Evolutionary conservation across 2,329 filamentous ascomycete genomes (phyloP).

Genomic region (Ophiostoma novo-ulmi): DNA sequence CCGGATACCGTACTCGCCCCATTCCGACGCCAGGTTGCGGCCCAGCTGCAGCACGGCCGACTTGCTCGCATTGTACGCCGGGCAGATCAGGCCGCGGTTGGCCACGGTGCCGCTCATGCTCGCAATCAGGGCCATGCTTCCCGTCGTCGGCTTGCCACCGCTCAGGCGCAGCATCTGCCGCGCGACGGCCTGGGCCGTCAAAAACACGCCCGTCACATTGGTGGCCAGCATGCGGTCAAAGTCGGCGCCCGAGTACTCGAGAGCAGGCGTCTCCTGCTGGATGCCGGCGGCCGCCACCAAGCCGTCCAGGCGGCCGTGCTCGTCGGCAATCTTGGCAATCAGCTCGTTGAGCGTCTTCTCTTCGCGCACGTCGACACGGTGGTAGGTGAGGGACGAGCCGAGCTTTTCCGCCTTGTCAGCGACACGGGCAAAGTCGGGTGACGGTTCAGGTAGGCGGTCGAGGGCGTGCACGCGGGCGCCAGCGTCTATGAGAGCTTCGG

Average conservation of each 20-base stretch:
- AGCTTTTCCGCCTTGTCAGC: slow-evolving; percentile 61
- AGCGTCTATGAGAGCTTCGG: slow-evolving; percentile 73
- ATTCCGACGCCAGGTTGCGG: slow-evolving; percentile 66
- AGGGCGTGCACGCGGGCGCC: slow-evolving; percentile 65
- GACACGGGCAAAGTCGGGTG: slow-evolving; percentile 56
- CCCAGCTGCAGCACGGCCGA: slow-evolving; percentile 67
- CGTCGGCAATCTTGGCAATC: slow-evolving; percentile 62
- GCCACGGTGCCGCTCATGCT: slow-evolving; percentile 65
- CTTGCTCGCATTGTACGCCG: slow-evolving; percentile 74
- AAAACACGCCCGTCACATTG: slow-evolving; percentile 79
- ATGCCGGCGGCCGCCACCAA: slow-evolving; percentile 66
- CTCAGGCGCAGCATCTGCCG: slow-evolving; percentile 60
- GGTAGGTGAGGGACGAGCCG: slow-evolving; percentile 66
- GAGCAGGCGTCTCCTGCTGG: slow-evolving; percentile 75
- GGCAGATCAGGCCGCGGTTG: slow-evolving; percentile 55
- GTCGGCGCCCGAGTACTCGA: slow-evolving; percentile 74
- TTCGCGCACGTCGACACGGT: slow-evolving; percentile 74
- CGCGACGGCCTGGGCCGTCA: slow-evolving; percentile 85
- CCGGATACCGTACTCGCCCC: slow-evolving; percentile 66
- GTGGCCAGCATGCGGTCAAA: slow-evolving; percentile 74
- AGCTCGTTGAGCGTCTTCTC: slow-evolving; percentile 61
- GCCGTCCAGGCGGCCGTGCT: slow-evolving; percentile 70
- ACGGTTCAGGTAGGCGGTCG: slow-evolving; percentile 56
- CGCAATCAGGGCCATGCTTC: slow-evolving; percentile 63
- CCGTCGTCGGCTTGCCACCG: slow-evolving; percentile 41